phyloP scores from a whole-genome alignment of 2,329 filamentous ascomycete species.

The Aspergillus hiratsukae region DNA sequence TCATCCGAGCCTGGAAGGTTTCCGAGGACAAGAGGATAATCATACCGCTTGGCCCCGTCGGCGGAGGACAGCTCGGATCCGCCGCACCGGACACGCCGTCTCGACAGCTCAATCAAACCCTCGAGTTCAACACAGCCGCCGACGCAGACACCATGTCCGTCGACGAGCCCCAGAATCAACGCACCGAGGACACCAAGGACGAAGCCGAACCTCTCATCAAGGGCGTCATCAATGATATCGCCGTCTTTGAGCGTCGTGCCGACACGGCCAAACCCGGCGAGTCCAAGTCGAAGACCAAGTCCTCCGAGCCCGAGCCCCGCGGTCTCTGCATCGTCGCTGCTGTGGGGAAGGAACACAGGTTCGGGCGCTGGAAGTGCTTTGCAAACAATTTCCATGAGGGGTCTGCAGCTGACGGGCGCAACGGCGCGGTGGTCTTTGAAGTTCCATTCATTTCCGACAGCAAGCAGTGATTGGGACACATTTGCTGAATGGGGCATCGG shows the following conservation, averaged over 20 bases:
- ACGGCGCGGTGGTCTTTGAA: conserved; percentile 85
- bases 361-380: conserved; percentile 71
- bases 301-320: conserved; percentile 40
- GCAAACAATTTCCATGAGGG: conserved; percentile 35
- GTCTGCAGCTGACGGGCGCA: conserved; percentile 53
- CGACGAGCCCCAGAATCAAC: conserved; percentile 14
- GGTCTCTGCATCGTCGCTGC: conserved; percentile 83
- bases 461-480: neutral
- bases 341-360: conserved; percentile 76
- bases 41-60: conserved; percentile 66
- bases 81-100: conserved; percentile 25
- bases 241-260: conserved; percentile 73
- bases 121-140: conserved; percentile 25
- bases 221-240: conserved; percentile 84
- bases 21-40: conserved; percentile 77
- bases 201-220: conserved; percentile 46
- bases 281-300: conserved; percentile 18
- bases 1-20: conserved; percentile 78
- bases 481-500: neutral
- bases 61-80: conserved; percentile 24
- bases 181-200: conserved; percentile 15
- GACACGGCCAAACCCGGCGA: conserved; percentile 25
- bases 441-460: conserved; percentile 50
- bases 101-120: conserved; percentile 30
- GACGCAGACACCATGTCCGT: conserved; percentile 24